Percentiles rank a stretch among this genome's conserved stretches.
phyloP scores from a whole-genome alignment of 1,284 basidiomycete genomes.

The Xerocomus cyaneibrunnescens region DNA sequence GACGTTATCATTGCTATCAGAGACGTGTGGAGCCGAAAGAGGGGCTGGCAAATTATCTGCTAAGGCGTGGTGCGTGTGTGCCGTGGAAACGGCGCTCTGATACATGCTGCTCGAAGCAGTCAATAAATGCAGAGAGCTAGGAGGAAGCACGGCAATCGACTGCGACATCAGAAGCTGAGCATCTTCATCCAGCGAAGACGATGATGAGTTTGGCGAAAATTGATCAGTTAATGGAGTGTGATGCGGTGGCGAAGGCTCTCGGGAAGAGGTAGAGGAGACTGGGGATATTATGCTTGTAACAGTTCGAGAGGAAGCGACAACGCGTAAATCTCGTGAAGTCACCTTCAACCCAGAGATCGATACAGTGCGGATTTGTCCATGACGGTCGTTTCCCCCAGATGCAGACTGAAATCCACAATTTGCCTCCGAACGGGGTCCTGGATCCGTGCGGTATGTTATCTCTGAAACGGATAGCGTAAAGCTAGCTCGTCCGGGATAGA shows the following conservation, averaged over 20 bases:
- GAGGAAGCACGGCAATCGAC: conserved; percentile 61
- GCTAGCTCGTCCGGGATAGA: conserved; percentile 61
- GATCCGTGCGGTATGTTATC: conserved; percentile 52
- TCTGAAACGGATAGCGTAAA: conserved; percentile 59
- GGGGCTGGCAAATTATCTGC: background rate
- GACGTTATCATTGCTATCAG: background rate
- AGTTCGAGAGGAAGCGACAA: conserved; percentile 22
- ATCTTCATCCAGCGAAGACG: conserved; percentile 60
- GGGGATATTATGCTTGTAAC: conserved; percentile 23
- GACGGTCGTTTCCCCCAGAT: conserved; percentile 3
- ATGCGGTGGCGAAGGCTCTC: conserved; percentile 35
- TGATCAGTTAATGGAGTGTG: conserved; percentile 20
- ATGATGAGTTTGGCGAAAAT: conserved; percentile 45
- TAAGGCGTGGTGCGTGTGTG: conserved; percentile 16
- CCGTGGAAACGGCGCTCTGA: conserved; percentile 66
- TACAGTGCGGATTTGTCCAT: conserved; percentile 42
- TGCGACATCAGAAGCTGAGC: conserved; percentile 70
- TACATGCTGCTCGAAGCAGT: conserved; percentile 64
- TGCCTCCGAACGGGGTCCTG: conserved; percentile 10
- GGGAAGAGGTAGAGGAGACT: conserved; percentile 16
- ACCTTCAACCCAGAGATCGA: conserved; percentile 51
- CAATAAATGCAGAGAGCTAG: conserved; percentile 44
- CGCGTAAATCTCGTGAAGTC: conserved; percentile 43
- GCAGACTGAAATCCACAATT: conserved; percentile 31
- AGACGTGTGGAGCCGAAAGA: background rate